Evolutionary conservation across 2,329 filamentous ascomycete genomes (phyloP), one percentile per base, ranked within the genome.

Genomic region (Dothideomycetes sp.): DNA sequence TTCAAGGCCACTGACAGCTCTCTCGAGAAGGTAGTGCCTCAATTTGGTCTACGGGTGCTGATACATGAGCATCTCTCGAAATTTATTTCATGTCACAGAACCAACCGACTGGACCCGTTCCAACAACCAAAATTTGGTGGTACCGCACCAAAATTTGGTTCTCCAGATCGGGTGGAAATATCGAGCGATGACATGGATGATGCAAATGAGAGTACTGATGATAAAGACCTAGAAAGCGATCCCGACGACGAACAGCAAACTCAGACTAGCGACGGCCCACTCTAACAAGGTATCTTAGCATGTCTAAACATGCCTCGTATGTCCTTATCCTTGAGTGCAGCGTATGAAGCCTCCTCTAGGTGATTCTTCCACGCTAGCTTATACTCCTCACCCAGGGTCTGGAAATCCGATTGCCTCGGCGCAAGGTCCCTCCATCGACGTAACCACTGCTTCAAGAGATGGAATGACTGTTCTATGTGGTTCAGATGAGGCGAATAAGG

Each of bases 381-480:
- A 19, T 34, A 34, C 4, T 15, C 15, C 4, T 34, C 5, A 19
- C 16, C 7, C 24, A 19, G 17, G 16, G 4, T 15, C 9, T 10
- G 17, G 12, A 14, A 34, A 7, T 19, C 18, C 7, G 16, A 19
- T 8, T 19, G 33, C 33, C 3, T n/a, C n/a, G n/a, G 3, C 3
- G 33, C 33, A 8, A 35, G 33, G 15, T 35, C 33, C 12, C 33
- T 4, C 3, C n/a, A n/a, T 4, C 17, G 17, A 3, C 33, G 33
- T 2, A 35, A 12, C 33, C 33, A 35, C 11, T 35, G 33, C 12
- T 35, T 35, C n/a, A 35, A 35, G 18, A 35, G 33, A 18, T 35
- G 33, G 33, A 35, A 35, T n/a, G 33, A 19, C 18, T 19, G 16
- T 14, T 35, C 18, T 7, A 35, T 35, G 24, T 17, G 33, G 14